Evolutionary conservation across 345 rosid species (phyloP).

Genomic region (Populus alba): DNA sequence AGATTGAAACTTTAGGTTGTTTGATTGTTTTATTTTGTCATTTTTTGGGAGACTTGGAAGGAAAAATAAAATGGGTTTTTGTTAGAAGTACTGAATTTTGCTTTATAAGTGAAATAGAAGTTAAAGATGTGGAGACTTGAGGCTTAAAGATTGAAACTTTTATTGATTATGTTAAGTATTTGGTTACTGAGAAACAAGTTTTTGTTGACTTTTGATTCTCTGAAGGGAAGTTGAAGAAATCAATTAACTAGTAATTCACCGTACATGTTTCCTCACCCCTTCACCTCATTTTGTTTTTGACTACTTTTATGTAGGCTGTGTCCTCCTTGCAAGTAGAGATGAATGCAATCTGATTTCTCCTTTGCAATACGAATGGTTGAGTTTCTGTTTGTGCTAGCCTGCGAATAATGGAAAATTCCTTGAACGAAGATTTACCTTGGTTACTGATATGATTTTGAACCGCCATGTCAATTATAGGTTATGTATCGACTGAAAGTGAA

Average conservation of each 20-base stretch:
- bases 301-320: background rate
- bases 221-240: background rate
- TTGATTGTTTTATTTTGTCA: background rate
- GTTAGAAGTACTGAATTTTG: background rate
- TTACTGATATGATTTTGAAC: too few relatives aligned
- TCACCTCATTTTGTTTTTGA: background rate
- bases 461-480: too few relatives aligned
- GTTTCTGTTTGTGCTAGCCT: background rate
- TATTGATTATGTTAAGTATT: background rate
- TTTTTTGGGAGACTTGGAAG: background rate
- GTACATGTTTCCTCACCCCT: background rate
- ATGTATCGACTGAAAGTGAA: too few relatives aligned
- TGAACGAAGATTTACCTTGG: too few relatives aligned
- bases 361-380: background rate
- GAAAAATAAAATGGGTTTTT: background rate
- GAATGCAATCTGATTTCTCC: background rate
- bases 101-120: background rate
- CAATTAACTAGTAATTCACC: slow-evolving; percentile 19
- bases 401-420: background rate
- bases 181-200: background rate
- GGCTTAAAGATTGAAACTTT: background rate
- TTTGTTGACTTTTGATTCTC: background rate
- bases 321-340: background rate
- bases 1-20: background rate
- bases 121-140: background rate